Evolutionary conservation across 2,329 filamentous ascomycete species (phyloP).

Genomic region (Rutstroemia sp.): DNA sequence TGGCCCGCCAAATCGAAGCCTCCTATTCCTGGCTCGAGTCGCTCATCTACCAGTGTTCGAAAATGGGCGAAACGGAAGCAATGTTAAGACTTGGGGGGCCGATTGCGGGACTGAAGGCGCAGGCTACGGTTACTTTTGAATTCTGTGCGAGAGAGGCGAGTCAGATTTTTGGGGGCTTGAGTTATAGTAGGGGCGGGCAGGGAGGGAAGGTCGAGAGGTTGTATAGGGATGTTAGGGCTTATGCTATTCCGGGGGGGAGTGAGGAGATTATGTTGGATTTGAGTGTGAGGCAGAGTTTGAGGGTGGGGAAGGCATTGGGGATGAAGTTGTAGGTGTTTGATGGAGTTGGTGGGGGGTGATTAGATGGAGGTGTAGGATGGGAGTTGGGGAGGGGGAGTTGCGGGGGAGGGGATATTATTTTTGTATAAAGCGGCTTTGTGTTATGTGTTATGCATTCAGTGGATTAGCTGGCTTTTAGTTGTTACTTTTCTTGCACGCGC

Average conservation of each 20-base stretch:
- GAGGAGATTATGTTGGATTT: slow-evolving; percentile 99
- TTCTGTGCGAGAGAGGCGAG: slow-evolving; percentile 94
- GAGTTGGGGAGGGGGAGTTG: too few relatives aligned
- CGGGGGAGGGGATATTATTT: too few relatives aligned
- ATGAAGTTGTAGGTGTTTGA: slow-evolving; percentile 70
- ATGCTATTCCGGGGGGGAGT: slow-evolving; percentile 89
- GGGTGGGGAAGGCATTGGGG: slow-evolving; percentile 81
- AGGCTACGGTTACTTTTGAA: slow-evolving; percentile 90
- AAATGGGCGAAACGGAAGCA: slow-evolving; percentile 89
- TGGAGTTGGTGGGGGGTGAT: too few relatives aligned
- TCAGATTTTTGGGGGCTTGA: slow-evolving; percentile 94
- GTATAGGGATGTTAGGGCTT: slow-evolving; percentile 91
- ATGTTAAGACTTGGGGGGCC: slow-evolving; percentile 94
- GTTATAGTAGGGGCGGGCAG: slow-evolving; percentile 88
- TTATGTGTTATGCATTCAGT: too few relatives aligned
- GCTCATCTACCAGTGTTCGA: slow-evolving; percentile 84
- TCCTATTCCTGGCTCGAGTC: slow-evolving; percentile 97
- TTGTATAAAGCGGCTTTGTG: too few relatives aligned
- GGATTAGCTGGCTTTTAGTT: too few relatives aligned
- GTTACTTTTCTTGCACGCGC: too few relatives aligned
- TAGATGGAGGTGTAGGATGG: too few relatives aligned
- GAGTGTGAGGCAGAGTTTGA: slow-evolving; percentile 83
- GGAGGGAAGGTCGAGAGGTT: slow-evolving; percentile 91
- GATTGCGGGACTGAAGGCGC: slow-evolving; percentile 89
- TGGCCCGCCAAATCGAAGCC: slow-evolving; percentile 96